Evolutionary conservation across 805 yeast genomes (phyloP), one percentile per base, ranked within the genome.

Genomic region (Saccharomyces paradoxus): DNA sequence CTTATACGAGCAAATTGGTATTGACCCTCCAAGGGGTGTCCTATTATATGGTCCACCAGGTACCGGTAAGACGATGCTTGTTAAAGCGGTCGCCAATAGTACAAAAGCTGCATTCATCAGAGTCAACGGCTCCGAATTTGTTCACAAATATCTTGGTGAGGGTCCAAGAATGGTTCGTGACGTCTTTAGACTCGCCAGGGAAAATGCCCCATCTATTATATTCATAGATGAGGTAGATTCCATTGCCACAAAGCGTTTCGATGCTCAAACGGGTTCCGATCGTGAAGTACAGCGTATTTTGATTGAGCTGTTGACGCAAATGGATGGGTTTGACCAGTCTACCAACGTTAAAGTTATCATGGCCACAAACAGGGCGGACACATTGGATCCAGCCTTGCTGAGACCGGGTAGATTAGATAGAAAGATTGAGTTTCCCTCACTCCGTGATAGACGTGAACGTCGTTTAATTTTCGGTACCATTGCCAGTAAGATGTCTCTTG

Each of bases 151-250:
- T 72, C 80, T 94, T 53, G 99, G 99, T 71, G 99, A 94, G 77
- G 99, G 99, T 66, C 98, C 99, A 57, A 82, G 99, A 76, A 94
- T 94, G 98, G 99, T 94, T 37, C 85, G 99, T 72, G 99, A 94
- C 71, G 98, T 94, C 37, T 94, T 94, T 76, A 79, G 98, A 68
- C 80, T 94, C 59, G 99, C 99, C 7, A 82, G 98, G 68, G 99
- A 94, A 70, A 94, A 94, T 74, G 84, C 97, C 0, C 99, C 99
- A 6, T 83, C 97, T 9, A 94, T 94, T 67, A 94, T 94, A 58
- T 94, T 94, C 74, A 94, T 94, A 63, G 99, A 94, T 77, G 99
- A 94, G 77, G 91, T 94, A 65, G 99, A 94, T 74, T 97, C 99
- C 32, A 94, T 94, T 71, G 99, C 99, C 54, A 94, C 99, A 46